phyloP scores from a whole-genome alignment of 2,329 filamentous ascomycete genomes.

The Penicillium italicum region DNA sequence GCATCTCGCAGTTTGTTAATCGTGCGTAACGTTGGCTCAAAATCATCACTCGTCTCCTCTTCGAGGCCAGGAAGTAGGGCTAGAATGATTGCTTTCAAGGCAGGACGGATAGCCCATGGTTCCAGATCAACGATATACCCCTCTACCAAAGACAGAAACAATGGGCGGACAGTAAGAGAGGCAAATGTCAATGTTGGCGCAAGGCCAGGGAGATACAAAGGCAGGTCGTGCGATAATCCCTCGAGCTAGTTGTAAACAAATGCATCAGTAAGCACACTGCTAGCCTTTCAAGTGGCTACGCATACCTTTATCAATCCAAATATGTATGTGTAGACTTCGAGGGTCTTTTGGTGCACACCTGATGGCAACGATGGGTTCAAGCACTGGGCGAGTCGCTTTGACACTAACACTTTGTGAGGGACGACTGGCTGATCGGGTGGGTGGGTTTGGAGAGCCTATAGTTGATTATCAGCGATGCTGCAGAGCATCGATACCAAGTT shows the following conservation, averaged over 20 bases:
- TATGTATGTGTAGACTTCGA: slow-evolving; percentile 89
- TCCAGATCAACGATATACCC: slow-evolving; percentile 71
- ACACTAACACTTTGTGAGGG: slow-evolving; percentile 76
- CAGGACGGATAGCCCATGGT: slow-evolving; percentile 69
- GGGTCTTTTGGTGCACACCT: slow-evolving; percentile 92
- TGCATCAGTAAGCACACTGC: slow-evolving; percentile 12
- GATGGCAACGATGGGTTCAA: slow-evolving; percentile 89
- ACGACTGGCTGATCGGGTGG: slow-evolving; percentile 68
- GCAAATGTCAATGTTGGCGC: slow-evolving; percentile 89
- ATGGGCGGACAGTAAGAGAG: slow-evolving; percentile 81
- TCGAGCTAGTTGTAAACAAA: slow-evolving; percentile 50
- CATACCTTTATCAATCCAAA: slow-evolving; percentile 77
- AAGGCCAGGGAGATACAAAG: slow-evolving; percentile 84
- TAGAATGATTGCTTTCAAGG: slow-evolving; percentile 84
- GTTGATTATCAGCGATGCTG: slow-evolving; percentile 3
- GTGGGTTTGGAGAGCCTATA: slow-evolving; percentile 79
- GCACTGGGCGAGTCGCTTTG: slow-evolving; percentile 91
- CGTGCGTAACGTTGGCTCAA: slow-evolving; percentile 77
- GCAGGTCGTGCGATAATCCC: slow-evolving; percentile 74
- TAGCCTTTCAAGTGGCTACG: background rate
- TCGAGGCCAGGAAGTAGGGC: slow-evolving; percentile 88
- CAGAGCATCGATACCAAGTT: background rate
- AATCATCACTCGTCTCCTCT: slow-evolving; percentile 96
- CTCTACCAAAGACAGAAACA: slow-evolving; percentile 81
- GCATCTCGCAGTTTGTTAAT: slow-evolving; percentile 72